Base-by-base conservation (phyloP, 192 early-diverging fungal species). In the Dissophora globulifera region DNA sequence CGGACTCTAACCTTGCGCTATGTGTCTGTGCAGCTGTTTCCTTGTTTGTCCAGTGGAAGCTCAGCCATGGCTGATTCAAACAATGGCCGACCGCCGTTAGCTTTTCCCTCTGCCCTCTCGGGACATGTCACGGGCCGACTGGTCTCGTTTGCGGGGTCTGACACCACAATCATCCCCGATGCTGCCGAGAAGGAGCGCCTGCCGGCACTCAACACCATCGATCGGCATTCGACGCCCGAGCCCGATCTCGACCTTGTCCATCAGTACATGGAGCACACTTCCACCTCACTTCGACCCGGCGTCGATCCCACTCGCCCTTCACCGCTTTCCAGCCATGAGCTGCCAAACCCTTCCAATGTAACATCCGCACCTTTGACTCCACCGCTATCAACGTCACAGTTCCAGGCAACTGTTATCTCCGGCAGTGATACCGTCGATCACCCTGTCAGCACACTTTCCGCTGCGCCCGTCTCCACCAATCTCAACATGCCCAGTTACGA, bases 121-220 rank as follows among this genome's bases (percentile, higher is more conserved):
- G 35, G 38, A 30, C 33, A 50, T 27, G 3, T 67, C 32, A 26
- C 54, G 1, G n/a, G 31, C 23, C 19, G 27, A 16, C 53, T 43
- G 1, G 27, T 23, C 17, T 70, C 68, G 16, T 52, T 51, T n/a
- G 16, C 68, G 25, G 42, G 43, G 13, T 62, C 58, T 26, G 68
- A 56, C 2, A 62, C 68, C 22, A 62, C 68, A 8, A 29, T 42
- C 3, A 32, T 41, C 8, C 68, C 68, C 25, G 68, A 70, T 56
- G 68, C 68, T 35, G 31, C 22, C 6, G 68, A 70, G 40, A n/a
- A 40, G 9, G 35, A 43, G 15, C 27, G 17, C 9, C 42, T 70
- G 15, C 58, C 49, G 23, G 50, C 50, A 0, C 42, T 70, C 22
- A 58, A 70, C 27, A 40, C 33, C 22, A 15, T 2, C 8, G 33